A percentile compares a stretch with the other conserved stretches of the same genome.
These are phyloP conservation scores for Fusarium algeriense DNA, from an alignment of 2,329 filamentous ascomycete species.

Conservation along the genomic window DNA sequence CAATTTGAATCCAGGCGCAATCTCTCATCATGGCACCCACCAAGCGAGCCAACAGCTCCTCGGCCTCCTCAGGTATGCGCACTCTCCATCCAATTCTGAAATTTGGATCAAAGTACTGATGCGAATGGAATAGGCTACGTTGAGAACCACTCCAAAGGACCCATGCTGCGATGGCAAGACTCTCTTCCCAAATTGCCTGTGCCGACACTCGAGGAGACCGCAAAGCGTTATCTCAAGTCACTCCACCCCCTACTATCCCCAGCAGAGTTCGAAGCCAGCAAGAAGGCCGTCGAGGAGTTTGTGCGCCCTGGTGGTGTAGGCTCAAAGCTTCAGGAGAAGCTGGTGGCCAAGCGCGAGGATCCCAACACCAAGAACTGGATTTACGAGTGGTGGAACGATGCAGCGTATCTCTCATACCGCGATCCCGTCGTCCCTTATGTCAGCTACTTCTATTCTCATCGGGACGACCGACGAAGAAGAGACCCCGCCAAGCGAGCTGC, in stretches of 20 bases:
- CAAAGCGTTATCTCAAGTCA: conserved; percentile 82
- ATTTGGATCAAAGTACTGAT: conserved; percentile 30
- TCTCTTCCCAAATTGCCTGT: conserved; percentile 85
- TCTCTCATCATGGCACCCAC: conserved; percentile 63
- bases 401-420: conserved; percentile 91
- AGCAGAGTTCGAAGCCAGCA: conserved; percentile 77
- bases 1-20: conserved; percentile 36
- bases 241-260: conserved; percentile 79
- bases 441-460: conserved; percentile 99
- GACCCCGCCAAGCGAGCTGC: conserved; percentile 94
- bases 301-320: conserved; percentile 87
- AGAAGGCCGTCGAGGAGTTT: conserved; percentile 89
- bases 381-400: conserved; percentile 97
- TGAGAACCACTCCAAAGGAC: conserved; percentile 82
- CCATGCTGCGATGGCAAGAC: conserved; percentile 87
- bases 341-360: conserved; percentile 82
- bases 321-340: conserved; percentile 86
- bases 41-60: conserved; percentile 68
- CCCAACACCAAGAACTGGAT: conserved; percentile 93
- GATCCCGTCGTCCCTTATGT: conserved; percentile 98
- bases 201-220: conserved; percentile 84
- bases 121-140: conserved; percentile 71
- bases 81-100: not conserved
- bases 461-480: conserved; percentile 88
- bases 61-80: conserved; percentile 61